Evolutionary conservation across 164 flowering plant species (phyloP).

Genomic region (Malania oleifera): DNA sequence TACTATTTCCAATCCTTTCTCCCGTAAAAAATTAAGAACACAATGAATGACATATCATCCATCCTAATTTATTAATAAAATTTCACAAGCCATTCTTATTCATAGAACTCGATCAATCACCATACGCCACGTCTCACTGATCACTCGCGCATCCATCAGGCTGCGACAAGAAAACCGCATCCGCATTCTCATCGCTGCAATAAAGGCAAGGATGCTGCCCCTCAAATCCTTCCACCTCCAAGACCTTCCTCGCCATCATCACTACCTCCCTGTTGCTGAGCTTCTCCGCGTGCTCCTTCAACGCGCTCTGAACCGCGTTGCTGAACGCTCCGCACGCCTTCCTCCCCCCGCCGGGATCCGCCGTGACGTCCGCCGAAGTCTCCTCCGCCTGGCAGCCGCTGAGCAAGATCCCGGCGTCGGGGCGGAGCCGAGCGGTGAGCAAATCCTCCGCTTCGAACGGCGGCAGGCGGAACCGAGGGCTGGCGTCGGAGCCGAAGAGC

Average conservation of each 20-base stretch:
- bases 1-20: too few relatives aligned
- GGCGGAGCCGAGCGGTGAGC: conserved; percentile 9
- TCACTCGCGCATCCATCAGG: too few relatives aligned
- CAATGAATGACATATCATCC: too few relatives aligned
- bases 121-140: too few relatives aligned
- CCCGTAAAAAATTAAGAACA: too few relatives aligned
- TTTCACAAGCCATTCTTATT: too few relatives aligned
- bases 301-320: conserved; percentile 50
- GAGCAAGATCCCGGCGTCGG: conserved; percentile 59
- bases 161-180: conserved; percentile 45
- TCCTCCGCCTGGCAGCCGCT: conserved; percentile 79
- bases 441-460: not conserved
- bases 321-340: conserved; percentile 77
- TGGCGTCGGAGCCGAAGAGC: conserved; percentile 45
- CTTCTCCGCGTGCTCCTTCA: conserved; percentile 26
- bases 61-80: too few relatives aligned
- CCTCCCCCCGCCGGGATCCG: conserved; percentile 18
- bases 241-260: conserved; percentile 35
- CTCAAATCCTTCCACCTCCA: conserved; percentile 25
- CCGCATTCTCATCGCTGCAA: conserved; percentile 61
- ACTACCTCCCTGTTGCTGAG: conserved; percentile 53
- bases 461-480: conserved; percentile 31
- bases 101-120: too few relatives aligned
- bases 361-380: conserved; percentile 58
- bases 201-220: conserved; percentile 83